These are phyloP conservation scores for Phoma sp. DNA, from an alignment of 2,329 filamentous ascomycete species.

Conservation along the genomic window DNA sequence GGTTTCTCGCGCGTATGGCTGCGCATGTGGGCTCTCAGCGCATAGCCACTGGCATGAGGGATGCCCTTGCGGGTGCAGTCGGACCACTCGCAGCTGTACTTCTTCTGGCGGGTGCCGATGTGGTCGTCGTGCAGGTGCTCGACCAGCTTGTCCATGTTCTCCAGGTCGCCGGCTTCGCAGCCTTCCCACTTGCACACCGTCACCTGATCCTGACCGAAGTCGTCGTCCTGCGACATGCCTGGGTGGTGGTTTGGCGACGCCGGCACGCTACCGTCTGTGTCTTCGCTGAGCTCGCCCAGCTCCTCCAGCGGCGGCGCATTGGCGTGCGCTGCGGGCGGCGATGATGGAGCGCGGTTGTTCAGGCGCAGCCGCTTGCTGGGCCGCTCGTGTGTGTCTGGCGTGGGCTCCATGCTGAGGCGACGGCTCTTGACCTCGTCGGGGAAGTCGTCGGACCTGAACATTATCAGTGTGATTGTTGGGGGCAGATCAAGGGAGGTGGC, in stretches of 20 bases:
- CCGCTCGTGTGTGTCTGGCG: constrained; percentile 49
- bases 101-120: constrained; percentile 91
- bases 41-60: constrained; percentile 93
- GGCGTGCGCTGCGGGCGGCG: constrained; percentile 31
- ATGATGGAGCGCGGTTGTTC: constrained; percentile 45
- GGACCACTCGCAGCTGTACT: constrained; percentile 97
- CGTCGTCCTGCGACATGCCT: constrained; percentile 50
- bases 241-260: constrained; percentile 55
- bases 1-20: constrained; percentile 98
- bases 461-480: not conserved
- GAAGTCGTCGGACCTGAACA: constrained; percentile 61
- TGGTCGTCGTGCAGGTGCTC: constrained; percentile 78
- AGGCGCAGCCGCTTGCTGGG: constrained; percentile 48
- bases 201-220: constrained; percentile 52
- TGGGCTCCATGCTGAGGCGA: constrained; percentile 42
- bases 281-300: constrained; percentile 78
- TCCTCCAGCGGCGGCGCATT: constrained; percentile 29
- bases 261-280: constrained; percentile 80
- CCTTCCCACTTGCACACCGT: constrained; percentile 59
- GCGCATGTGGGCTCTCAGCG: constrained; percentile 94
- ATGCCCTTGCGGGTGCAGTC: constrained; percentile 88
- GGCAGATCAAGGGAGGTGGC: no score
- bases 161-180: constrained; percentile 55
- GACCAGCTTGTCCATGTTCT: constrained; percentile 60
- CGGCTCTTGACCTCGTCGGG: constrained; percentile 61